A percentile compares a stretch with the other conserved stretches of the same genome.
phyloP scores from a whole-genome alignment of 495 filamentous ascomycete genomes.

The Neurospora sp. region DNA sequence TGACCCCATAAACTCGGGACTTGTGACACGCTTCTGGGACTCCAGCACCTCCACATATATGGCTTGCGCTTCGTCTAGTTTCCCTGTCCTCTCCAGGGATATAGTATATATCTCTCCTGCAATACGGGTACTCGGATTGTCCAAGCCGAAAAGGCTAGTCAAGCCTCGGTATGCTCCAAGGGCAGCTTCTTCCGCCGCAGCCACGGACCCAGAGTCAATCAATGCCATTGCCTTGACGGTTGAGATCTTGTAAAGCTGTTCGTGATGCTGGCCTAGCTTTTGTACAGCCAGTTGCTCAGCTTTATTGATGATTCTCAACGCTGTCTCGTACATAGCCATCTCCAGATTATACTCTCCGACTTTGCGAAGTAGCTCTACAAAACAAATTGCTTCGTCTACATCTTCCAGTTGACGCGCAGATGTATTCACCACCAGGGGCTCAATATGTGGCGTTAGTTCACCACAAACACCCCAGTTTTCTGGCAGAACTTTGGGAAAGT shows the following conservation, averaged over 20 bases:
- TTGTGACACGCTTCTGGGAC: neutral
- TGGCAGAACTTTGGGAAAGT: neutral
- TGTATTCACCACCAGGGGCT: neutral
- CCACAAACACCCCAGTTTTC: neutral
- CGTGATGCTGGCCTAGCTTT: neutral
- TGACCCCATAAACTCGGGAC: neutral
- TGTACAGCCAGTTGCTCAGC: too few relatives aligned
- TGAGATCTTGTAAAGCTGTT: neutral
- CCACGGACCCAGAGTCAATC: too few relatives aligned
- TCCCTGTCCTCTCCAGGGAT: neutral
- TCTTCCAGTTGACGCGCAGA: neutral
- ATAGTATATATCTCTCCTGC: neutral
- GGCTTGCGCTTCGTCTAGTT: neutral
- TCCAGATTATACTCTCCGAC: too few relatives aligned
- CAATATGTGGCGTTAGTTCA: neutral
- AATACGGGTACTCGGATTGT: neutral
- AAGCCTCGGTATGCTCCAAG: neutral
- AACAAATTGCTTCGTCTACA: too few relatives aligned
- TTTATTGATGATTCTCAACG: too few relatives aligned
- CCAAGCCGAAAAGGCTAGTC: neutral
- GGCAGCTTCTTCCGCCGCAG: neutral
- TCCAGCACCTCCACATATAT: neutral
- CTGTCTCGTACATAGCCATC: too few relatives aligned
- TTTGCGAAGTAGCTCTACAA: too few relatives aligned
- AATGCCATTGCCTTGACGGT: too few relatives aligned